Conservation (phyloP, 2,329 filamentous ascomycete species). For the Emericellopsis cladophorae region DNA sequence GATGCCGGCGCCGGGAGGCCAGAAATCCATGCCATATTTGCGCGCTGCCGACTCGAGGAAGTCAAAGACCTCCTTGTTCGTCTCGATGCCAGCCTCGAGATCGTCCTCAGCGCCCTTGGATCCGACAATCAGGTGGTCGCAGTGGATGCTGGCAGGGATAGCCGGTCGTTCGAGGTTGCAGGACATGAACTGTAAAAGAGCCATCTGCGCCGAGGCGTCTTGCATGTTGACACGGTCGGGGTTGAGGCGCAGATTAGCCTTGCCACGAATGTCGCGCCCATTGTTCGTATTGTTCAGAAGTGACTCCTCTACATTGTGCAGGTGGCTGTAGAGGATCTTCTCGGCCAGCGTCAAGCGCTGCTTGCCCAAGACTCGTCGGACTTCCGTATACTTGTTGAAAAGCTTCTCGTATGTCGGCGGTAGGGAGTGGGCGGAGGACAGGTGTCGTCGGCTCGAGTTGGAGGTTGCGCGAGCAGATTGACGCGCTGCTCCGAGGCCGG, state of each 20-base stretch:
- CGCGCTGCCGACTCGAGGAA: constrained; percentile 87
- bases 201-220: constrained; percentile 97
- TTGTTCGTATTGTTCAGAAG: constrained; percentile 73
- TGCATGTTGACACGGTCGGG: constrained; percentile 98
- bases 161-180: constrained; percentile 82
- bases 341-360: constrained; percentile 75
- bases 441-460: constrained; percentile 18
- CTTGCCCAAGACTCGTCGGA: constrained; percentile 57
- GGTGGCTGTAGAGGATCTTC: constrained; percentile 95
- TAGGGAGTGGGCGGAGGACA: constrained; percentile 28
- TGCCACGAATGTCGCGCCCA: constrained; percentile 72
- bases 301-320: constrained; percentile 81
- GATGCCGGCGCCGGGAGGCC: constrained; percentile 86
- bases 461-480: constrained; percentile 9
- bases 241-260: constrained; percentile 90
- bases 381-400: constrained; percentile 62
- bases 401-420: constrained; percentile 74
- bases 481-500: constrained; percentile 17
- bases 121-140: constrained; percentile 97
- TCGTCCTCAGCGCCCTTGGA: constrained; percentile 82
- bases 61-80: constrained; percentile 95
- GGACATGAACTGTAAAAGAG: constrained; percentile 95
- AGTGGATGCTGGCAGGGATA: constrained; percentile 95
- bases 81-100: constrained; percentile 70
- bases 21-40: constrained; percentile 91